Evolutionary conservation across 768 basidiomycete genomes (phyloP), one percentile per base, ranked within the genome.

Genomic region (Suillus tomentosus): DNA sequence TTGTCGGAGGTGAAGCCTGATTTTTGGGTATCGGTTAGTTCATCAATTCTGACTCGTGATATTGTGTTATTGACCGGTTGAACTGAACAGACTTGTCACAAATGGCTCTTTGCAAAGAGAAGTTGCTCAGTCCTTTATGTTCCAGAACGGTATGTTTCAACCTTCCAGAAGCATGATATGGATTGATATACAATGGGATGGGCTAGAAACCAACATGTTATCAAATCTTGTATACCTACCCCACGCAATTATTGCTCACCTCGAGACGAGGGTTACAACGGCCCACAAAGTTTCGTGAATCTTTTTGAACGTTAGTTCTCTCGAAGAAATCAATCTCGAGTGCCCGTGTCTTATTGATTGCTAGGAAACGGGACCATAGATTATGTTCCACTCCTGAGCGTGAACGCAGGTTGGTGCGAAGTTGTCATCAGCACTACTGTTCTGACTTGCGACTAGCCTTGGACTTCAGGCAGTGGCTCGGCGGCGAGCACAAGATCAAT

Each of bases 71-170:
- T 57, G 34, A 50, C 31, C 40, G 3, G 15, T 9, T 61, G 27
- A 10, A 11, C 39, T 5, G 2, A 15, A 61, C 65, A 91, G 86
- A 94, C 94, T 69, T 90, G 89, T 67, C 90, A 95, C 76, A 95
- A 95, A 75, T 96, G 94, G 93, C 77, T 94, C 2, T 87, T 82
- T 68, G 81, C 85, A 3, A 89, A 91, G 72, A 82, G 93, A 6
- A 79, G 85, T 1, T 86, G 82, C 53, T 87, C 91, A 0, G 79
- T 89, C 19, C 77, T 95, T 17, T 95, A 95, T 71, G 90, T 92
- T 6, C 90, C 92, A 0, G 81, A 78, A 63, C 75, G 84, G 86
- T 85, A 63, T 37, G 42, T 53, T 13, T 43, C 10, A 31, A 6
- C 11, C 11, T 61, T 53, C 45, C 45, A 15, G 5, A 60, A 50